Percentiles rank a stretch among this genome's conserved stretches.
phyloP scores from a whole-genome alignment of 2,329 filamentous ascomycete species.

The Dactylella cylindrospora region DNA sequence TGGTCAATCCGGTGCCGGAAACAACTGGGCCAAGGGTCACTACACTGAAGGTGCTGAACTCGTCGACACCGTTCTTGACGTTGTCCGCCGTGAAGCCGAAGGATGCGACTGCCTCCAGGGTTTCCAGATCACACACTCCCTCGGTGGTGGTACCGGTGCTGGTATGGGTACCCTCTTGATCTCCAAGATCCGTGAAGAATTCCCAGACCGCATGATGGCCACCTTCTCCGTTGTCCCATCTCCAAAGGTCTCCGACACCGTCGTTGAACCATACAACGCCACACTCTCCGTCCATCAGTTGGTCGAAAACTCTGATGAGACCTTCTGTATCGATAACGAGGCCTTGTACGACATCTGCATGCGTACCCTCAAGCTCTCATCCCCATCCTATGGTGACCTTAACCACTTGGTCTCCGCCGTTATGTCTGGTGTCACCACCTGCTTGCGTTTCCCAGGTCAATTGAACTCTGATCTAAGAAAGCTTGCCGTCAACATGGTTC shows the following conservation, averaged over 20 bases:
- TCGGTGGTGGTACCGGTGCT: constrained; percentile 99
- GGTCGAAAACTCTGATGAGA: constrained; percentile 99
- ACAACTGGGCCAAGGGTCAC: constrained; percentile 99
- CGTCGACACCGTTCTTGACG: constrained; percentile 96
- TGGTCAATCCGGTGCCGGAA: constrained; percentile 98
- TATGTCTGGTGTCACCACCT: constrained; percentile 99
- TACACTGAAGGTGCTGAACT: constrained; percentile 99
- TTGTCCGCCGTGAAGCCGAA: constrained; percentile 97
- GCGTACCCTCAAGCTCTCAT: constrained; percentile 97
- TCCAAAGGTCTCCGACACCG: constrained; percentile 98
- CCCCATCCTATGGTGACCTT: constrained; percentile 97
- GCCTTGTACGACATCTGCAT: constrained; percentile 99
- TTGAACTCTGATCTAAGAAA: constrained; percentile 99
- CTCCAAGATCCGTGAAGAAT: constrained; percentile 99
- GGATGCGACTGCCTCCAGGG: constrained; percentile 99
- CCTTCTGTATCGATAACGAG: constrained; percentile 99
- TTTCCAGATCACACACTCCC: constrained; percentile 99
- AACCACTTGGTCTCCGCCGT: constrained; percentile 99
- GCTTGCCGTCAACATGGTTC: constrained; percentile 99
- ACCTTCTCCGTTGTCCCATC: constrained; percentile 99
- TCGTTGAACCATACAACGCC: constrained; percentile 99
- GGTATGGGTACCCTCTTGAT: constrained; percentile 99
- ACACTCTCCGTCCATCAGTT: constrained; percentile 98
- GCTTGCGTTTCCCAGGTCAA: constrained; percentile 98
- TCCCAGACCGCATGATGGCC: constrained; percentile 99